phyloP scores from a whole-genome alignment of 345 rosid genomes.

The Psidium guajava region DNA sequence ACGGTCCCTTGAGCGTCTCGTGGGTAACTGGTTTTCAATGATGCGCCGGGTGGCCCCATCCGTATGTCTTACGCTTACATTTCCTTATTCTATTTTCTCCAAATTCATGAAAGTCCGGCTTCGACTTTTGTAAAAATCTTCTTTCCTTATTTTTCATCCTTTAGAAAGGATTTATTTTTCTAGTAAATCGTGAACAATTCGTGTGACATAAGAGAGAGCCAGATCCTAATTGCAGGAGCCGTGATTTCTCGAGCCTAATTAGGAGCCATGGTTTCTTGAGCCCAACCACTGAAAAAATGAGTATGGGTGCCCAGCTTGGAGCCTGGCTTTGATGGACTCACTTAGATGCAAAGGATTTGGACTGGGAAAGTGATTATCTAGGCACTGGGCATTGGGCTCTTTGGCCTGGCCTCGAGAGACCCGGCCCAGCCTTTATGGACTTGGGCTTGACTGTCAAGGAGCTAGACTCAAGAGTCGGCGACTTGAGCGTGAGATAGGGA shows the following conservation, averaged over 20 bases:
- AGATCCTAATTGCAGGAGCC: background rate
- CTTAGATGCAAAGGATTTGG: background rate
- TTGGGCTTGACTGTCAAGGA: background rate
- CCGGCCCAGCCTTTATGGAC: background rate
- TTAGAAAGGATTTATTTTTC: background rate
- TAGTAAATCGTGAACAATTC: background rate
- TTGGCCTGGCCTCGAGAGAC: background rate
- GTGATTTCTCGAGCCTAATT: background rate
- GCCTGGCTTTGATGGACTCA: background rate
- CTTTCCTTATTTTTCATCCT: background rate
- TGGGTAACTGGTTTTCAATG: too few relatives aligned
- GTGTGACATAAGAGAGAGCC: background rate
- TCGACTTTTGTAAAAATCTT: background rate
- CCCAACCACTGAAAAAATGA: too few relatives aligned
- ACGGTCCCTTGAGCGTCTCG: too few relatives aligned
- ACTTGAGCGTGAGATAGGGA: background rate
- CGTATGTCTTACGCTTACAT: background rate
- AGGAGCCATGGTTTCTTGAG: too few relatives aligned
- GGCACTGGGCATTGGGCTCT: fast-evolving
- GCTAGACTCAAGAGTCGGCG: background rate
- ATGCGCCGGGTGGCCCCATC: too few relatives aligned
- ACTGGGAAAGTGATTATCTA: background rate
- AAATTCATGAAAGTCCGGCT: too few relatives aligned
- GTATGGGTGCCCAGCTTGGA: background rate
- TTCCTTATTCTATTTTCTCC: background rate